A percentile compares a stretch with the other conserved stretches of the same genome.
Conservation (phyloP, 2,329 filamentous ascomycete genomes). For the Beauveria australis region DNA sequence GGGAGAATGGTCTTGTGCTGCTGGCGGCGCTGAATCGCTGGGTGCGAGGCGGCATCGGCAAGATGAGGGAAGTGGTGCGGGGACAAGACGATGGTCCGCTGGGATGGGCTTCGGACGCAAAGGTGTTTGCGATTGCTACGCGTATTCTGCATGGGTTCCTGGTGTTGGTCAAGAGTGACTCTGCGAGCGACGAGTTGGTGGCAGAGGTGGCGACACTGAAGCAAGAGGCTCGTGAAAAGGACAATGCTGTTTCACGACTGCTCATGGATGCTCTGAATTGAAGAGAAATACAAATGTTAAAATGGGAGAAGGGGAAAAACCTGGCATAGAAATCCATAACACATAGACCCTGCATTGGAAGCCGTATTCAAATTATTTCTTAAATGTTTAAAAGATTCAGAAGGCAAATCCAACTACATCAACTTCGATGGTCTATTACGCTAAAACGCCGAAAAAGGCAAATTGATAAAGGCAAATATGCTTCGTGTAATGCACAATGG, state of each 20-base stretch:
- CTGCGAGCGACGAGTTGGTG: constrained; percentile 12
- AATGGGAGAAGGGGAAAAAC: background rate
- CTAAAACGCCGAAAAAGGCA: background rate
- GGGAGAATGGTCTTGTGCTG: constrained; percentile 8
- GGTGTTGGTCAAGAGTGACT: constrained; percentile 21
- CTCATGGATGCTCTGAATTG: constrained; percentile 16
- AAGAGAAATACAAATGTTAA: background rate
- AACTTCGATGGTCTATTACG: background rate
- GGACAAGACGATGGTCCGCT: constrained; percentile 53
- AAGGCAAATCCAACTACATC: background rate
- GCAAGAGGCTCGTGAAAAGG: background rate
- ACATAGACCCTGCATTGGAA: background rate
- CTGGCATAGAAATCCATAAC: background rate
- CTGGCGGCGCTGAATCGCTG: constrained; percentile 33
- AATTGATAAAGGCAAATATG: background rate
- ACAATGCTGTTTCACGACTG: constrained; percentile 21
- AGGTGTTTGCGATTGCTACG: constrained; percentile 55
- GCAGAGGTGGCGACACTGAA: constrained; percentile 10
- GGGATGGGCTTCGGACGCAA: constrained; percentile 62
- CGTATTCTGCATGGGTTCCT: constrained; percentile 34
- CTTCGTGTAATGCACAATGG: background rate
- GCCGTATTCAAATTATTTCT: background rate
- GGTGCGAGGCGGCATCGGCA: constrained; percentile 40
- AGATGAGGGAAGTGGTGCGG: constrained; percentile 26
- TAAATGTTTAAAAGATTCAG: background rate